Percentiles rank a stretch among this genome's conserved stretches.
Evolutionary conservation across 2,329 filamentous ascomycete genomes (phyloP).

Genomic region (Diaporthe capsici): DNA sequence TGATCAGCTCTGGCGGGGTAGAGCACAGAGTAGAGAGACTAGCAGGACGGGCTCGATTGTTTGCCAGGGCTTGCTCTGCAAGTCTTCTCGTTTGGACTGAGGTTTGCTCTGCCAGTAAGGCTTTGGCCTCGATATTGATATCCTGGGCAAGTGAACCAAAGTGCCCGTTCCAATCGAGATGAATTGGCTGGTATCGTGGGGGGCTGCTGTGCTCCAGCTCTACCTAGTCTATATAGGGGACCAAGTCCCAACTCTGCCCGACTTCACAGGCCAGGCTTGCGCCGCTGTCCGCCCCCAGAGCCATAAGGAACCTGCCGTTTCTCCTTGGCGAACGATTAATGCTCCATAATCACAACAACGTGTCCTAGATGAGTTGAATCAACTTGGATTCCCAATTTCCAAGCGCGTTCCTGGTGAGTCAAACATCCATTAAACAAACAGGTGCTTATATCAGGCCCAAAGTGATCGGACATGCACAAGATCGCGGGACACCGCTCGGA

Average conservation of each 20-base stretch:
- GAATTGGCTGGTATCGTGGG: not conserved
- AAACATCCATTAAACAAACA: not conserved
- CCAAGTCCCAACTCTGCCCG: not conserved
- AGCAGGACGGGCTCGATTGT: not conserved
- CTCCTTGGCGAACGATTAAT: not conserved
- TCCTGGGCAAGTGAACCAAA: not conserved
- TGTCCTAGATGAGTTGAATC: not conserved
- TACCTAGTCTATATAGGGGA: not conserved
- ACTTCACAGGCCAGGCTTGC: not conserved
- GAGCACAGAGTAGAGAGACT: not conserved
- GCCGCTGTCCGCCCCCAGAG: slow-evolving; percentile 22
- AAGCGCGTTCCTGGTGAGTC: not conserved
- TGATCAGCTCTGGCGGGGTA: slow-evolving; percentile 18
- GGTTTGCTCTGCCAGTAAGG: not conserved
- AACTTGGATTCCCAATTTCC: no score
- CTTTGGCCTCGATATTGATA: not conserved
- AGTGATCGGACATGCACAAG: not conserved
- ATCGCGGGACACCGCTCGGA: slow-evolving; percentile 12
- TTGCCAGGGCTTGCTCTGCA: not conserved
- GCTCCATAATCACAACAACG: not conserved
- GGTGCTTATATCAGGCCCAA: not conserved
- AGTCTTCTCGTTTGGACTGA: not conserved
- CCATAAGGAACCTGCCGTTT: not conserved
- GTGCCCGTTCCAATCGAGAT: not conserved
- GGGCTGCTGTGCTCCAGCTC: not conserved